Evolutionary conservation across 139 green algal species (phyloP).

Genomic region (Closterium sp.): DNA sequence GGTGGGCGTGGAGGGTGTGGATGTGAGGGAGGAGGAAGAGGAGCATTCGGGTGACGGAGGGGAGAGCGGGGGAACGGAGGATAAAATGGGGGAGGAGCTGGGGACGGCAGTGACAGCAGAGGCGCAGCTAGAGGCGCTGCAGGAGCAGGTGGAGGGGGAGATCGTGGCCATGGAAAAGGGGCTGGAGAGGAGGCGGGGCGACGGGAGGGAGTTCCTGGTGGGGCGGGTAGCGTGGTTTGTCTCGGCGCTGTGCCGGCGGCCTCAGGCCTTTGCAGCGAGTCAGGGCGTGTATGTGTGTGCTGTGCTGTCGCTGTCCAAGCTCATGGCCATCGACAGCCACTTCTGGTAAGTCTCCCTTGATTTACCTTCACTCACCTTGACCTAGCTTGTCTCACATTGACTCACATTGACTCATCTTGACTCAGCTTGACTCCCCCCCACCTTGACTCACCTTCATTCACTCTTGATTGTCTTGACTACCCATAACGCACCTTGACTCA

Average conservation of each 20-base stretch:
- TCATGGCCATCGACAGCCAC: slow-evolving; percentile 76
- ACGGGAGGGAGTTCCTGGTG: neutral
- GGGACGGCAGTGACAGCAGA: neutral
- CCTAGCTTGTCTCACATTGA: neutral
- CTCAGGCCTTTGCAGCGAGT: slow-evolving; percentile 37
- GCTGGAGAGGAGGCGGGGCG: neutral
- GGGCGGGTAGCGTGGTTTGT: neutral
- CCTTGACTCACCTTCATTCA: slow-evolving; percentile 9
- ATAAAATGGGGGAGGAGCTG: neutral
- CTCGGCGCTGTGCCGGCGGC: neutral
- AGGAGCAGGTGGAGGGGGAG: slow-evolving; percentile 14
- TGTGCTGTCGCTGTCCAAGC: slow-evolving; percentile 79
- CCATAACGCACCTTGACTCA: neutral
- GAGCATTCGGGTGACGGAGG: neutral
- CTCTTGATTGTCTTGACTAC: neutral
- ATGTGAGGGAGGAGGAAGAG: neutral
- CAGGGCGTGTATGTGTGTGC: slow-evolving; percentile 66
- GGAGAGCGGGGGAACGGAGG: neutral
- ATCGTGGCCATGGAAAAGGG: neutral
- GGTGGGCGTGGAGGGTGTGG: neutral
- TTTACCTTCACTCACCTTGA: neutral
- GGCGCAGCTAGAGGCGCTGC: neutral
- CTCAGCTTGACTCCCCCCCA: neutral
- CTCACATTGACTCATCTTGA: neutral
- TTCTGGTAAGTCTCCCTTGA: neutral